Evolutionary conservation across 2,329 filamentous ascomycete genomes (phyloP).

Genomic region (Davidsoniella virescens): DNA sequence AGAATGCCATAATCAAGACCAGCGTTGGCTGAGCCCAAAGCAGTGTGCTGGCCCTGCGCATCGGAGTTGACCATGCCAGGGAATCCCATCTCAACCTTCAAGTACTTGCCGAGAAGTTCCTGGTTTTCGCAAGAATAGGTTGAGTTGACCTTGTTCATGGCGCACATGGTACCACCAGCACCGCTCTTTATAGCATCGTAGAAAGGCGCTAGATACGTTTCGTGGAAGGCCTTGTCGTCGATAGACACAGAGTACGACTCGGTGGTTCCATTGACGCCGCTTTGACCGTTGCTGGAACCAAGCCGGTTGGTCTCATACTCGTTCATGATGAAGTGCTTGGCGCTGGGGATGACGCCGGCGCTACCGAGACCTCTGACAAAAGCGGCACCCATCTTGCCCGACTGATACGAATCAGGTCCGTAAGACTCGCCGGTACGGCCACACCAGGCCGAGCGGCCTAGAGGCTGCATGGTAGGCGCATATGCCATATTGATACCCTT

Average conservation of each 20-base stretch:
- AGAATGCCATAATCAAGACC: constrained; percentile 36
- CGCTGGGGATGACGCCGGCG: constrained; percentile 23
- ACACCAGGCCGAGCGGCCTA: constrained; percentile 26
- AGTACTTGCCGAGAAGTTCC: constrained; percentile 46
- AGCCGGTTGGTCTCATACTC: constrained; percentile 62
- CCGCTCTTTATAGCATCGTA: constrained; percentile 49
- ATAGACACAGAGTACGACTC: constrained; percentile 41
- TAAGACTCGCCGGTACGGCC: constrained; percentile 52
- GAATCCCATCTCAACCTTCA: constrained; percentile 46
- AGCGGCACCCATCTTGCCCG: constrained; percentile 33
- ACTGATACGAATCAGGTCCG: constrained; percentile 51
- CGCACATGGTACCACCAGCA: constrained; percentile 40
- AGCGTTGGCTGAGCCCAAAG: constrained; percentile 42
- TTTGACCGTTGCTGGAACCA: constrained; percentile 19
- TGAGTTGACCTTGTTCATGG: constrained; percentile 56
- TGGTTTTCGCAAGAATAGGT: constrained; percentile 56
- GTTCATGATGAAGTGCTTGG: constrained; percentile 53
- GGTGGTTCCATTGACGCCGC: constrained; percentile 32
- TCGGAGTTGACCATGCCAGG: constrained; percentile 52
- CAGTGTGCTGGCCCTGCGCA: constrained; percentile 50
- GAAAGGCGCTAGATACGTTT: constrained; percentile 56
- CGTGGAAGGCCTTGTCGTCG: constrained; percentile 43
- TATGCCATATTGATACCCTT: constrained; percentile 63
- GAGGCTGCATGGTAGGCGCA: constrained; percentile 20
- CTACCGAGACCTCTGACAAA: constrained; percentile 19